phyloP scores from a whole-genome alignment of 106 monocot genomes.

The Dioscorea dumetorum region DNA sequence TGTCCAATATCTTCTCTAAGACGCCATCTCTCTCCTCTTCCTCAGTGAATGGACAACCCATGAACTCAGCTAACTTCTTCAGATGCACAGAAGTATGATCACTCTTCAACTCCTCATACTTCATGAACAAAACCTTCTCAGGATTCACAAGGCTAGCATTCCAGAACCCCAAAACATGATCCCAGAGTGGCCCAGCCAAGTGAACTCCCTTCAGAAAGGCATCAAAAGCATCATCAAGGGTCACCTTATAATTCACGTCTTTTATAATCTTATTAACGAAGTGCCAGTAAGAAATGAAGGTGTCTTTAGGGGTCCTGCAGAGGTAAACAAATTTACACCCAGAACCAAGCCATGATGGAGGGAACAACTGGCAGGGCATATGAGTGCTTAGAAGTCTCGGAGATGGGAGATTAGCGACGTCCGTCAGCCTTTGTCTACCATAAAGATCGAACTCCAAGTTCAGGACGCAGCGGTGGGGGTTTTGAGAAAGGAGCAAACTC shows the following conservation, averaged over 20 bases:
- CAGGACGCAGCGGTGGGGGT: not conserved
- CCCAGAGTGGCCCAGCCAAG: constrained; percentile 14
- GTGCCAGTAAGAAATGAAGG: constrained; percentile 6
- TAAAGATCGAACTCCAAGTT: not conserved
- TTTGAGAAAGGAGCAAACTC: no score
- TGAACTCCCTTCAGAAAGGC: not conserved
- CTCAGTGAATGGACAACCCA: constrained; percentile 8
- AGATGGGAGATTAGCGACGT: not conserved
- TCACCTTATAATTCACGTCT: no score
- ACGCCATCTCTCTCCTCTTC: constrained; percentile 14
- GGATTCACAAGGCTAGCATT: not conserved
- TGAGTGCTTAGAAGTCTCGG: constrained; percentile 18
- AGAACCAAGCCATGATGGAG: not conserved
- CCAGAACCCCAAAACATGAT: constrained; percentile 20
- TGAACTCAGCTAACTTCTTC: constrained; percentile 19
- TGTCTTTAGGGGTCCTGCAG: constrained; percentile 17
- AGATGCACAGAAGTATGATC: not conserved
- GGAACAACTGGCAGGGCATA: constrained; percentile 5
- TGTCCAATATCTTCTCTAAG: constrained; percentile 6
- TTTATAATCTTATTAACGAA: not conserved
- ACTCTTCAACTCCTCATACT: constrained; percentile 15
- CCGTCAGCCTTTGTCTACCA: no score
- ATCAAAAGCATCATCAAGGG: not conserved
- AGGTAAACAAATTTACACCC: constrained; percentile 13
- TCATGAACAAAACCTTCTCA: constrained; percentile 13